A percentile compares a stretch with the other conserved stretches of the same genome.
phyloP scores from a whole-genome alignment of 2,329 filamentous ascomycete genomes.

The Aspergillus fumigatus region DNA sequence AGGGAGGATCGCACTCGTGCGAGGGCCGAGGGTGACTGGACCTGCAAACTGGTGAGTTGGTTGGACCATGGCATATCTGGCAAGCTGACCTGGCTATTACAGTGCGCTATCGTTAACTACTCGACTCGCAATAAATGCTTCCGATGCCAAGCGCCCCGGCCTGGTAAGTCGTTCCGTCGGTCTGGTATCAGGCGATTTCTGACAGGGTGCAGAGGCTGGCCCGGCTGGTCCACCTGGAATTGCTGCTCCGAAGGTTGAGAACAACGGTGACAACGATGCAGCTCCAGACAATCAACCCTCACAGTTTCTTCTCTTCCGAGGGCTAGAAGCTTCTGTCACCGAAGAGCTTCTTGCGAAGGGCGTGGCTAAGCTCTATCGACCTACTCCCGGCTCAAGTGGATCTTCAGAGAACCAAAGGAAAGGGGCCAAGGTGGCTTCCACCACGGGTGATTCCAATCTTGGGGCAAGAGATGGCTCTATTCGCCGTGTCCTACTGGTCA shows the following conservation, averaged over 20 bases:
- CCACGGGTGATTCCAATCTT: conserved; percentile 55
- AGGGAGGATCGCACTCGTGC: conserved; percentile 47
- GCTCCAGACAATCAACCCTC: conserved; percentile 58
- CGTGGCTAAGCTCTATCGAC: conserved; percentile 67
- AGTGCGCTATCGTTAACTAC: conserved; percentile 57
- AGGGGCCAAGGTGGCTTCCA: conserved; percentile 50
- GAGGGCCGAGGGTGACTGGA: conserved; percentile 53
- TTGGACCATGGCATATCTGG: neutral
- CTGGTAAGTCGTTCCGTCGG: conserved; percentile 40
- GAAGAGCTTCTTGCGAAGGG: conserved; percentile 70
- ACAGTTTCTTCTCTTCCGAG: conserved; percentile 71
- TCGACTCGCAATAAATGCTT: conserved; percentile 54
- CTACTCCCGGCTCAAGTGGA: conserved; percentile 33
- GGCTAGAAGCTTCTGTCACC: conserved; percentile 64
- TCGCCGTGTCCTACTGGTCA: conserved; percentile 69
- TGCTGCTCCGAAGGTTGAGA: conserved; percentile 42
- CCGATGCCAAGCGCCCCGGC: conserved; percentile 53
- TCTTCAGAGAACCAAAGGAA: conserved; percentile 41
- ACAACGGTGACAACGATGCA: conserved; percentile 52
- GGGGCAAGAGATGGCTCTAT: conserved; percentile 72
- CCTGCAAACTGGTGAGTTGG: conserved; percentile 47
- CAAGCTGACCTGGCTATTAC: conserved; percentile 1
- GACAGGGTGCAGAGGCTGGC: conserved; percentile 21
- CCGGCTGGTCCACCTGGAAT: conserved; percentile 32
- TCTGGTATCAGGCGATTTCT: conserved; percentile 2